Evolutionary conservation across 305 asterid genomes (phyloP), one percentile per base, ranked within the genome.

Genomic region (Vinca major): DNA sequence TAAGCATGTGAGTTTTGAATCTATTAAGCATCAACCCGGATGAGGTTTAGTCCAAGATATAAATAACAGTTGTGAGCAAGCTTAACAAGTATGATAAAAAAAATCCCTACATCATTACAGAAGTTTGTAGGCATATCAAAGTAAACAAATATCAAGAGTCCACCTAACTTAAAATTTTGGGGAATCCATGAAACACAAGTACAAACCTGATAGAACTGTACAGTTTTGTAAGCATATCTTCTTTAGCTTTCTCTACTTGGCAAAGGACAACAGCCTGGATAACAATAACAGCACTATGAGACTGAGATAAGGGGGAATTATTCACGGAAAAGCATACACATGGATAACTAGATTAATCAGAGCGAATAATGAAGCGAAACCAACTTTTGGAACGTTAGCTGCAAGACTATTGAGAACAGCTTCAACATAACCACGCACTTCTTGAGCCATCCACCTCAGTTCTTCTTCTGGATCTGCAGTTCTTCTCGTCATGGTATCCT

Each of bases 371-470:
- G n/a, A 56, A 21, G 36, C 40, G 48, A 52, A 75, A 71, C 74
- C 21, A 65, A 89, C 99, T 87, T 94, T 94, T 68, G 99, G 99
- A 63, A 91, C 99, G 84, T 94, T 94, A 65, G 99, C 99, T 58
- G 97, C 99, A 72, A 94, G 98, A 75, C 99, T 94, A 78, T 94
- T 94, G 9, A 94, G 91, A 79, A 94, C 99, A 57, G 99, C 99
- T 84, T 94, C 99, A 58, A 94, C 96, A 79, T 94, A 94, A 73
- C 99, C 99, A 16, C 98, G 97, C 77, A 94, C 99, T 91, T 94
- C 99, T 79, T 94, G 99, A 78, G 99, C 81, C 98, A 94, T 94
- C 99, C 98, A 94, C 72, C 97, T 88, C 76, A 94, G 98, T 79
- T 94, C 99, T 82, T 94, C 99, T 74, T 91, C 99, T 2, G 99